Conservation (phyloP, 164 flowering plant genomes). For the Buxus sempervirens region DNA sequence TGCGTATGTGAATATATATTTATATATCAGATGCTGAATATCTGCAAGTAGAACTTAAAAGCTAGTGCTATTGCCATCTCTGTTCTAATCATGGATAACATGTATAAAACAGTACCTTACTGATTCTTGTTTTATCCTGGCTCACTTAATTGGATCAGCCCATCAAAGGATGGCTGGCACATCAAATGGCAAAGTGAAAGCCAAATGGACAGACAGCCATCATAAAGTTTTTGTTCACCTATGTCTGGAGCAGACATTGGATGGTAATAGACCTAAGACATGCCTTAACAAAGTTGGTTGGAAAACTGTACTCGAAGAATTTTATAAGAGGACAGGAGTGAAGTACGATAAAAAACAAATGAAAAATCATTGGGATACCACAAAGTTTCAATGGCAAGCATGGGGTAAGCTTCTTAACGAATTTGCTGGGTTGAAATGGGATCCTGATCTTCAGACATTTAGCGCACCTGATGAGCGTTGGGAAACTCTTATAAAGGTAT, state of each 20-base stretch:
- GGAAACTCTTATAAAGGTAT: slow-evolving; percentile 26
- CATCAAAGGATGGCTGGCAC: too few species aligned
- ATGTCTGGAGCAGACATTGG: slow-evolving; percentile 23
- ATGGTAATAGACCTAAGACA: slow-evolving; percentile 30
- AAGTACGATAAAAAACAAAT: slow-evolving; percentile 25
- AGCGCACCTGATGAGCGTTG: slow-evolving; percentile 30
- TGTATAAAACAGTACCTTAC: too few species aligned
- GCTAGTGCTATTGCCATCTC: too few species aligned
- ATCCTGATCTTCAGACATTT: slow-evolving; percentile 16
- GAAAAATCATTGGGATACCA: slow-evolving; percentile 35
- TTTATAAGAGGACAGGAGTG: slow-evolving; percentile 15
- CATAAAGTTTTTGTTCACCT: slow-evolving; percentile 26
- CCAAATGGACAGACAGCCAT: slow-evolving; percentile 19
- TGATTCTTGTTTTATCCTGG: too few species aligned
- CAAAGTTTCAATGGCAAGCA: slow-evolving; percentile 24
- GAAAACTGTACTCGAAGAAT: slow-evolving; percentile 25
- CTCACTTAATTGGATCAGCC: too few species aligned
- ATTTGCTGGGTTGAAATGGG: slow-evolving; percentile 26
- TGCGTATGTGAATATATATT: too few species aligned
- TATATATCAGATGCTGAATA: too few species aligned
- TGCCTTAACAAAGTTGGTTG: slow-evolving; percentile 32
- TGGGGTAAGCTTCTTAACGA: slow-evolving; percentile 27
- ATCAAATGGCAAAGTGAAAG: background rate
- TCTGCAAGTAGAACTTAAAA: too few species aligned
- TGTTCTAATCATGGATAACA: too few species aligned